Conservation (phyloP, 2,329 filamentous ascomycete species). For the Nigrograna mackinnonii region DNA sequence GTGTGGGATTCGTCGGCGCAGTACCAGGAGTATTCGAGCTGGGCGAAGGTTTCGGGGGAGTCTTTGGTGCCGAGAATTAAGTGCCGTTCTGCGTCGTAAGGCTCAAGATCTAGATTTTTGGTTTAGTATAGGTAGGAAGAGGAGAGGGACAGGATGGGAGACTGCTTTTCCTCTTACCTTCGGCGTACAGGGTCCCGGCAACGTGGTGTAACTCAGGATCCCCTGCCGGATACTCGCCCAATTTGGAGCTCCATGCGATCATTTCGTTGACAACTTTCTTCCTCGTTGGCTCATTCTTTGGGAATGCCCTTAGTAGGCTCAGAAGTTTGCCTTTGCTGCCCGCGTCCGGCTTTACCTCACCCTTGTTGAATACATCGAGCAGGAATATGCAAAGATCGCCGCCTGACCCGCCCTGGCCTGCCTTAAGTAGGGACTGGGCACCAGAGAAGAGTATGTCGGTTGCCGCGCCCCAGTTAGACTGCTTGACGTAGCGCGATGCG, state of each 20-base stretch:
- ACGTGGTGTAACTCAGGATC: conserved; percentile 96
- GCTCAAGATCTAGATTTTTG: conserved; percentile 69
- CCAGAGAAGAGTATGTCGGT: conserved; percentile 86
- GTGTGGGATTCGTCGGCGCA: conserved; percentile 84
- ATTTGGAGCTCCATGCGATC: conserved; percentile 85
- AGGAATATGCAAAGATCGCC: conserved; percentile 88
- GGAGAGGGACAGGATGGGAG: background rate
- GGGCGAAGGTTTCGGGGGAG: conserved; percentile 77
- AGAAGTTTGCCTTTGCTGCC: conserved; percentile 73
- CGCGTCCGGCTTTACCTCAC: conserved; percentile 76
- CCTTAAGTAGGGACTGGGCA: conserved; percentile 81
- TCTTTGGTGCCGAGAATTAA: conserved; percentile 86
- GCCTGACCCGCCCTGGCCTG: conserved; percentile 90
- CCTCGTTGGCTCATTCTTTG: conserved; percentile 80
- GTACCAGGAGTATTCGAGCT: conserved; percentile 94
- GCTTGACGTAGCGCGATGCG: conserved; percentile 90
- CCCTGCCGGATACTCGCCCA: conserved; percentile 84
- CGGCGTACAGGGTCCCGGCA: conserved; percentile 83
- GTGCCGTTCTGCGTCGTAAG: conserved; percentile 92
- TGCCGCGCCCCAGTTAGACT: conserved; percentile 80
- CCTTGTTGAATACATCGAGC: conserved; percentile 89
- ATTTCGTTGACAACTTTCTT: conserved; percentile 92
- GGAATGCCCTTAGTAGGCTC: conserved; percentile 79
- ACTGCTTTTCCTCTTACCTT: conserved; percentile 55
- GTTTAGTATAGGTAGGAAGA: background rate